Conservation (phyloP, 306 rosid genomes). For the Acmispon strigosus region DNA sequence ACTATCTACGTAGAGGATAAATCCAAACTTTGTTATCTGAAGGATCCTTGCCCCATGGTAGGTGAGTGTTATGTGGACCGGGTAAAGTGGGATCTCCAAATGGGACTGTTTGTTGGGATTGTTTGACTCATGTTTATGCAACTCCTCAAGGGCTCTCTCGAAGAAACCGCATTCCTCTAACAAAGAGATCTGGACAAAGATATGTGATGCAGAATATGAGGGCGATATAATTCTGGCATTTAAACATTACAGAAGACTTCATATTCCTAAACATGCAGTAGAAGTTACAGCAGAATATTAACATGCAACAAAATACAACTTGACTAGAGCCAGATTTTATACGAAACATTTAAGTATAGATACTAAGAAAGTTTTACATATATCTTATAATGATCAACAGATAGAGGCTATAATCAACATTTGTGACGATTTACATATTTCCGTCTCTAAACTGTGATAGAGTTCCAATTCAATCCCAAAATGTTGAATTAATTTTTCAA, state of each 20-base stretch:
- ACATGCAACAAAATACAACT: constrained; percentile 4
- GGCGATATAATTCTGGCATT: not conserved
- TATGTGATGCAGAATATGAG: constrained; percentile 16
- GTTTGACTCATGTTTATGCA: constrained; percentile 62
- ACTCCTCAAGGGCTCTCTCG: constrained; percentile 78
- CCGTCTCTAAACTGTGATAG: too few relatives aligned
- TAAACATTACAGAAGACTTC: constrained; percentile 2
- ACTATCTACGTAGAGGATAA: too few relatives aligned
- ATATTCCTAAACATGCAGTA: not conserved
- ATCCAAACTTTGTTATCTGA: too few relatives aligned
- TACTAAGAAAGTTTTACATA: not conserved
- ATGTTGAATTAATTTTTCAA: too few relatives aligned
- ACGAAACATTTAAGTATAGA: not conserved
- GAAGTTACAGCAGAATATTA: not conserved
- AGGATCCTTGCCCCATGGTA: too few relatives aligned
- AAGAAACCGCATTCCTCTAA: constrained; percentile 64
- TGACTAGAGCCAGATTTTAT: not conserved
- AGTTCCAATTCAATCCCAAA: too few relatives aligned
- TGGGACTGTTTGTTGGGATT: too few relatives aligned
- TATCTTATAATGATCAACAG: not conserved
- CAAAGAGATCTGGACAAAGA: constrained; percentile 62
- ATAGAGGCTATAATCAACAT: not conserved
- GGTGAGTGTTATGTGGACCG: too few relatives aligned
- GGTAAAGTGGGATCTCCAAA: too few relatives aligned
- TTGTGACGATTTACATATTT: too few relatives aligned